Percentiles rank a stretch among this genome's conserved stretches.
phyloP scores from a whole-genome alignment of 192 early-diverging fungal genomes.

The Coemansia sp. region DNA sequence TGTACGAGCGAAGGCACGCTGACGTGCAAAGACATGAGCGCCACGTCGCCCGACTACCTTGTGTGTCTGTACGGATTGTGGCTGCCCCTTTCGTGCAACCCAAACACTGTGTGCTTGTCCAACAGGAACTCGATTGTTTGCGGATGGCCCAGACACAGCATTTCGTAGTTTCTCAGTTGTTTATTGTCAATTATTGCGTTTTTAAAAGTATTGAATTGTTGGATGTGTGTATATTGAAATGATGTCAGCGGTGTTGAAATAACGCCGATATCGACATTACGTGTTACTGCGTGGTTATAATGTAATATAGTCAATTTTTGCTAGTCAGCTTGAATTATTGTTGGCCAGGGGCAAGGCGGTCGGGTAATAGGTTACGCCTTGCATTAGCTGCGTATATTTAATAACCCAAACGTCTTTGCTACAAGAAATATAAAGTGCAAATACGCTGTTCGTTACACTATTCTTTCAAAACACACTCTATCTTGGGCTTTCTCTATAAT shows the following conservation, averaged over 20 bases:
- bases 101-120: slow-evolving; percentile 12
- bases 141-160: slow-evolving; percentile 11
- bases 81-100: slow-evolving; percentile 9
- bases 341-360: no score
- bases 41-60: slow-evolving; percentile 11
- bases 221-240: not conserved
- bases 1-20: not conserved
- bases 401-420: no score
- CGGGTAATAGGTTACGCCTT: no score
- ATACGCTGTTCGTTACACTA: no score
- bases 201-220: no score
- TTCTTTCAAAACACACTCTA: no score
- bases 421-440: no score
- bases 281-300: not conserved
- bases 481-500: no score
- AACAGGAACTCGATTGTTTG: slow-evolving; percentile 6
- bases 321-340: no score
- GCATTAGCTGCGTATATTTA: no score
- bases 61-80: slow-evolving; percentile 14
- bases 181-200: not conserved
- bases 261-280: not conserved
- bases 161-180: not conserved
- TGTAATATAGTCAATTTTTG: no score
- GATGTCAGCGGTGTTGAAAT: not conserved
- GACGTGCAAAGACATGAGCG: not conserved